Evolutionary conservation across 2,329 filamentous ascomycete species (phyloP).

Genomic region (Botrytis aclada): DNA sequence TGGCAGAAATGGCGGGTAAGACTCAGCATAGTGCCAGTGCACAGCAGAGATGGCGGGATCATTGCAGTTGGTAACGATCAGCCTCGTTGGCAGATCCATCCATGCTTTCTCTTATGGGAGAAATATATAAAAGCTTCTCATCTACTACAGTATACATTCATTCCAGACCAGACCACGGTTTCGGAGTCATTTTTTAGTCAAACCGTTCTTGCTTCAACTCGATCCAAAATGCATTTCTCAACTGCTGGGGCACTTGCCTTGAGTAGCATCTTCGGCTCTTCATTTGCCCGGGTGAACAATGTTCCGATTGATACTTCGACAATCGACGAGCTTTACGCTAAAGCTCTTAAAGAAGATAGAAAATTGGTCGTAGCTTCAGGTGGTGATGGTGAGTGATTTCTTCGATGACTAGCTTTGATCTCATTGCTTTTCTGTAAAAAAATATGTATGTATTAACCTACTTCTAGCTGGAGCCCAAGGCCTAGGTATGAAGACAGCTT

Average conservation of each 20-base stretch:
- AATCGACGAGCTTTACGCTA: neutral
- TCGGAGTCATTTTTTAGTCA: neutral
- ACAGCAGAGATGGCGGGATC: neutral
- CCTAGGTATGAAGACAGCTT: neutral
- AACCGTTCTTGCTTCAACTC: neutral
- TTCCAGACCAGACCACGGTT: neutral
- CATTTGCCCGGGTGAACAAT: neutral
- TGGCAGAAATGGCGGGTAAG: neutral
- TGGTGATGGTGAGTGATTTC: slow-evolving; percentile 5
- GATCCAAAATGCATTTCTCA: neutral
- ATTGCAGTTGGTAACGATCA: neutral
- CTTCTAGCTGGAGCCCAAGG: neutral
- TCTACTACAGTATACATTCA: neutral
- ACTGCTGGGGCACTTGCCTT: neutral
- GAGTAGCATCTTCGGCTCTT: neutral
- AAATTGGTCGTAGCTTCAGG: slow-evolving; percentile 2
- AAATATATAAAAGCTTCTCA: neutral
- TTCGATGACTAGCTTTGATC: neutral
- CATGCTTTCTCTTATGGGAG: neutral
- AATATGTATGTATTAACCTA: neutral
- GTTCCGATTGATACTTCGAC: neutral
- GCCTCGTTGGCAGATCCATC: too few species aligned
- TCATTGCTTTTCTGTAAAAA: neutral
- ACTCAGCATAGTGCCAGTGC: neutral
- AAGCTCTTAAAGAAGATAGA: neutral